Conservation (phyloP, 805 yeast species). For the Pichia manshurica region DNA sequence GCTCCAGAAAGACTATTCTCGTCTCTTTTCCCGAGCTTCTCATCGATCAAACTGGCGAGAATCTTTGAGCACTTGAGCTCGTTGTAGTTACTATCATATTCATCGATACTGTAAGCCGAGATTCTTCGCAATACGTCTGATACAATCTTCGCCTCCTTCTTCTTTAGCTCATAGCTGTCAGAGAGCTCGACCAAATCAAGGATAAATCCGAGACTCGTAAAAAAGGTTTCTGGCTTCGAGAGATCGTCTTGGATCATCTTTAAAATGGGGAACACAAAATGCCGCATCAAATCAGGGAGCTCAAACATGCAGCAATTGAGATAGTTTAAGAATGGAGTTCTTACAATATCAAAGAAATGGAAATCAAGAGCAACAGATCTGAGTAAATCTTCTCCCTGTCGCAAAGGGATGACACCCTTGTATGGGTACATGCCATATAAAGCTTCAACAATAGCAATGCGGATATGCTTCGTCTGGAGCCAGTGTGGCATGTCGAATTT, state of each 20-base stretch:
- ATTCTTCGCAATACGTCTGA: neutral
- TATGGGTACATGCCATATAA: constrained; percentile 61
- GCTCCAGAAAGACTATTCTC: too few relatives aligned
- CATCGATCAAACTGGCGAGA: neutral
- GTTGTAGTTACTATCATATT: neutral
- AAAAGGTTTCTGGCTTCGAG: constrained; percentile 60
- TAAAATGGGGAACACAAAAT: constrained; percentile 60
- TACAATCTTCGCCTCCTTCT: neutral
- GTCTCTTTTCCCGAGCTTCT: too few relatives aligned
- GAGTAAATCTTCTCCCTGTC: constrained; percentile 59
- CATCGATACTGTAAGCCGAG: neutral
- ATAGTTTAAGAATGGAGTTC: constrained; percentile 71
- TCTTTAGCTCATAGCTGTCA: constrained; percentile 16
- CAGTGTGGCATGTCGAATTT: constrained; percentile 31
- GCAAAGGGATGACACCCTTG: constrained; percentile 45
- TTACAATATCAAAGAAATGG: constrained; percentile 72
- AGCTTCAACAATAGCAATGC: constrained; percentile 57
- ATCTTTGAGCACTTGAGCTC: neutral
- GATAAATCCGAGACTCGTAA: constrained; percentile 72
- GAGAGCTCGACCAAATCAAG: constrained; percentile 63
- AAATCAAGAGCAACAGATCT: constrained; percentile 55
- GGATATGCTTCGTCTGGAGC: constrained; percentile 54
- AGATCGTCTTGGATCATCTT: constrained; percentile 71
- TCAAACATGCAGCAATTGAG: constrained; percentile 77
- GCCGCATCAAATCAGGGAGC: constrained; percentile 65